phyloP scores from a whole-genome alignment of 2,329 filamentous ascomycete species.

The Trichoderma gracile region DNA sequence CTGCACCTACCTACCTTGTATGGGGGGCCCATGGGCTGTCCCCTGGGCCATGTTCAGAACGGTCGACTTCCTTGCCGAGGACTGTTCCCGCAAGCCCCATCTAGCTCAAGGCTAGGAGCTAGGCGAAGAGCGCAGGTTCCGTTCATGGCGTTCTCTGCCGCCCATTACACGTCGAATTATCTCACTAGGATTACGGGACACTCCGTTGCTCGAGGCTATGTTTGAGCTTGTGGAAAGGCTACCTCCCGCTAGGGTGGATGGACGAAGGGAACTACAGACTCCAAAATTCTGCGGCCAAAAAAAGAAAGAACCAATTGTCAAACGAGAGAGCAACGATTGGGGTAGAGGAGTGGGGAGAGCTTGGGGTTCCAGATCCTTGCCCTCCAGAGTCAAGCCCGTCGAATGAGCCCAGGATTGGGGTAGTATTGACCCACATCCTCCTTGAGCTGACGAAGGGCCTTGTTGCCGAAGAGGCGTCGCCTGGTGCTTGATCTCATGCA shows the following conservation, averaged over 20 bases:
- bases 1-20: no score
- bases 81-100: conserved; percentile 9
- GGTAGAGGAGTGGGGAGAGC: conserved; percentile 11
- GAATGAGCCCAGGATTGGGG: conserved; percentile 20
- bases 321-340: conserved; percentile 8
- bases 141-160: not conserved
- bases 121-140: conserved; percentile 7
- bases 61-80: not conserved
- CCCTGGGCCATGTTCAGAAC: not conserved
- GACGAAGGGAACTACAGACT: conserved; percentile 17
- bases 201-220: conserved; percentile 2
- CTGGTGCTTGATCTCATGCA: conserved; percentile 24
- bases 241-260: not conserved
- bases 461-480: conserved; percentile 23
- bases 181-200: not conserved
- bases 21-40: no score
- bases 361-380: conserved; percentile 23
- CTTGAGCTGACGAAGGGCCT: conserved; percentile 22
- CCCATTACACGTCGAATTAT: conserved; percentile 1
- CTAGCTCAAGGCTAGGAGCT: conserved; percentile 6
- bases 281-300: not conserved
- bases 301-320: conserved; percentile 23
- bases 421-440: conserved; percentile 20
- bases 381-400: conserved; percentile 10
- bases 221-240: not conserved